phyloP scores from a whole-genome alignment of 176 grass and related monocot genomes.

The Hordeum marinum region DNA sequence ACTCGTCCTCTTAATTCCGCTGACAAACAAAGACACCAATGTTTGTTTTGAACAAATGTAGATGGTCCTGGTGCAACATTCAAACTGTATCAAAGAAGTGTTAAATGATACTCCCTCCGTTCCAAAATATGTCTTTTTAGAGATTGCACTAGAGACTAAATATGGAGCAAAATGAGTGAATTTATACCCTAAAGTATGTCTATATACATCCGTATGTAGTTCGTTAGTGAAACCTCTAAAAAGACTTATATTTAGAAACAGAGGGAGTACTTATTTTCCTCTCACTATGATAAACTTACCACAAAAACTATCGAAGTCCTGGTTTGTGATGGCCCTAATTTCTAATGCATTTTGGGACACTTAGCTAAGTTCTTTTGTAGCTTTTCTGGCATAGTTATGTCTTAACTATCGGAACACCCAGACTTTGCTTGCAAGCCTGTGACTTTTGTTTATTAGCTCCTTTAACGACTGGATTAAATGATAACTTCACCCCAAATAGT shows the following conservation, averaged over 20 bases:
- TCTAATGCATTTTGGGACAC: neutral
- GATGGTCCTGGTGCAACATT: neutral
- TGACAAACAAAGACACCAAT: neutral
- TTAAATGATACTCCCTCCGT: neutral
- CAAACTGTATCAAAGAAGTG: neutral
- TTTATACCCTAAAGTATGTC: too few relatives aligned
- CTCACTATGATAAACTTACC: neutral
- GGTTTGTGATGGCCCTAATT: neutral
- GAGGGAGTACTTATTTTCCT: neutral
- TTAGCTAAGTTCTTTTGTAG: neutral
- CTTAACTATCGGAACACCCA: neutral
- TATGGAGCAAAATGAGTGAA: too few relatives aligned
- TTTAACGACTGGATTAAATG: neutral
- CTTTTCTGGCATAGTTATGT: neutral
- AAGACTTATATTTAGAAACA: too few relatives aligned
- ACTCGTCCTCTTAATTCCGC: neutral
- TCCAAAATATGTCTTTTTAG: too few relatives aligned
- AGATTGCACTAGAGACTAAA: too few relatives aligned
- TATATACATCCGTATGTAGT: too few relatives aligned
- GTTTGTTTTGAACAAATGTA: neutral
- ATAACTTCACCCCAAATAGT: neutral
- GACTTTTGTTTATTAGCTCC: neutral
- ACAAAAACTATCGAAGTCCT: neutral
- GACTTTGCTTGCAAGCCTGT: conserved; percentile 6
- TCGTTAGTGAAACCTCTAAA: too few relatives aligned